Conservation (phyloP, 2,329 filamentous ascomycete genomes). For the Madurella mycetomatis region DNA sequence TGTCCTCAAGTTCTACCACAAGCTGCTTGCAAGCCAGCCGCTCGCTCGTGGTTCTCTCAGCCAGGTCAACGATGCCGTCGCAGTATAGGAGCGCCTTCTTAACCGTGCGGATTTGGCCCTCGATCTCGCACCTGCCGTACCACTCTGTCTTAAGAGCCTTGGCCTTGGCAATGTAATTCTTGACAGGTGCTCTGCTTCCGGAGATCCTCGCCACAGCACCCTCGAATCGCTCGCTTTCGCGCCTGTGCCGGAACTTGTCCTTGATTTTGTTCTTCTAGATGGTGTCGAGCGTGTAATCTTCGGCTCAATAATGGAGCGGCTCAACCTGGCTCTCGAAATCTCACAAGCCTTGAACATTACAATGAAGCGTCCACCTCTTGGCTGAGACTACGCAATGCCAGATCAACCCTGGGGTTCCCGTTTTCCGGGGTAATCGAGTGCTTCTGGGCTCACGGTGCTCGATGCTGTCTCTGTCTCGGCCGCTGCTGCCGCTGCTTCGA, state of each 20-base stretch:
- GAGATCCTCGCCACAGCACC: slow-evolving; percentile 1
- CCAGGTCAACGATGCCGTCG: slow-evolving; percentile 14
- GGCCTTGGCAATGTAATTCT: slow-evolving; percentile 9
- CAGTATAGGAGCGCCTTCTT: slow-evolving; percentile 17
- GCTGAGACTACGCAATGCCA: slow-evolving; percentile 13
- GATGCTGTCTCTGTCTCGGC: neutral
- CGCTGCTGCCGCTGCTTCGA: neutral
- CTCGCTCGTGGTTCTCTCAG: slow-evolving; percentile 9
- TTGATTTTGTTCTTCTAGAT: slow-evolving; percentile 18
- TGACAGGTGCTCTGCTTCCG: neutral
- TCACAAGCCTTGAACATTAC: slow-evolving; percentile 6
- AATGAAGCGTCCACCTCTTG: slow-evolving; percentile 11
- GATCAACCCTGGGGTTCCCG: slow-evolving; percentile 9
- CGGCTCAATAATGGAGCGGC: slow-evolving; percentile 13
- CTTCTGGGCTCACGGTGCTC: slow-evolving; percentile 4
- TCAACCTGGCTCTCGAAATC: slow-evolving; percentile 13
- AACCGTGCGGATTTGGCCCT: slow-evolving; percentile 14
- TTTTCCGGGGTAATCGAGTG: neutral
- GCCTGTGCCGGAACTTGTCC: slow-evolving; percentile 5
- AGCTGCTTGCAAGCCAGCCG: slow-evolving; percentile 14
- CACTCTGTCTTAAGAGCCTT: neutral
- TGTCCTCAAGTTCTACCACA: slow-evolving; percentile 16
- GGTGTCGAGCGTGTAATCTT: slow-evolving; percentile 15
- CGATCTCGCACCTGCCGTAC: slow-evolving; percentile 5
- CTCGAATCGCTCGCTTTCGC: slow-evolving; percentile 4